Evolutionary conservation across 2,329 filamentous ascomycete species (phyloP), one percentile per base, ranked within the genome.

Genomic region (Rhinocladiella mackenziei): DNA sequence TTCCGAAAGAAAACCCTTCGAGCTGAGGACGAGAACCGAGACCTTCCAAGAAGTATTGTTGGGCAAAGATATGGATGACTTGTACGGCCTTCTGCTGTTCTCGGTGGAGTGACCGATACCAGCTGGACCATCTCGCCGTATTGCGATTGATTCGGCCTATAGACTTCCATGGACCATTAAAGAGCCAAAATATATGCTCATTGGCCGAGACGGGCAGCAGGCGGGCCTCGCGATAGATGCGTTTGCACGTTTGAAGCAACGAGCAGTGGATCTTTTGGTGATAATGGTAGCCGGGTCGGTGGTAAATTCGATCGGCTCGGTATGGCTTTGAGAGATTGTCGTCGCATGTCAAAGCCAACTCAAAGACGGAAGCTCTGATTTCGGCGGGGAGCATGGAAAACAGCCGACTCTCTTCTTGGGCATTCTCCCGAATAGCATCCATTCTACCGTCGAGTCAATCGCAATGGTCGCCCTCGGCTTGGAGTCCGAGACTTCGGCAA

Each of bases 331-430:
- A 33, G 7, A 40, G 41, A 30, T 60, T 53, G 15, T 51, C 32
- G 30, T 54, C 38, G 39, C 48, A 43, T 10, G 23, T 46, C 3
- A 75, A 56, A 0, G 60, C 65, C 32, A 59, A 61, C 7, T 59
- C 45, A 55, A 74, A 79, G 36, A 79, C 73, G 1, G 60, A 55
- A 47, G 64, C 63, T 42, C 76, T 70, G 10, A 78, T 53, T 55
- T 79, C 76, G 11, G 66, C 65, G 0, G 76, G 74, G 0, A 78
- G 55, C 1, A 48, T 11, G 1, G 42, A 29, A 50, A 70, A 72
- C 1, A 73, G 55, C 2, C 48, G 48, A 22, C 56, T 55, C 30
- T 55, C 42, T 2, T 22, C 31, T 47, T 60, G 56, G 13, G 22
- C 15, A 31, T 41, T 36, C n/a, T 28, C 36, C 23, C 14, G 15